Evolutionary conservation across 805 yeast species (phyloP).

Genomic region (Aciculoconidium aculeatum): DNA sequence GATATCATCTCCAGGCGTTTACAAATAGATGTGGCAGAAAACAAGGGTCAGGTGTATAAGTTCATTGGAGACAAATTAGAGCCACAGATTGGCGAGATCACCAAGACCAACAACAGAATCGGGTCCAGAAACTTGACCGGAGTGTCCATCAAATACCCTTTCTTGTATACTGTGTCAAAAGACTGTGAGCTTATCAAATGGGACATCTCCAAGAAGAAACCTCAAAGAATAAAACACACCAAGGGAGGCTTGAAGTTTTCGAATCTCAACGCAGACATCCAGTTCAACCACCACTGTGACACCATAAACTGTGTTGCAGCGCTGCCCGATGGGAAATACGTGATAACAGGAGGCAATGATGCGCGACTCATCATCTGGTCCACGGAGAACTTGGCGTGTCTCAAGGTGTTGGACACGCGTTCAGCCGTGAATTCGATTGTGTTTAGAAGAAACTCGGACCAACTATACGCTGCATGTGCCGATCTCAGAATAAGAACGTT

Average conservation of each 20-base stretch:
- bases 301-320: conserved; percentile 76
- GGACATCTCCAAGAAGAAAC: conserved; percentile 56
- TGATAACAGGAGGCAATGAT: conserved; percentile 90
- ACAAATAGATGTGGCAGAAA: conserved; percentile 84
- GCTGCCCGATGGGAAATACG: conserved; percentile 79
- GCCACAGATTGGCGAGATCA: conserved; percentile 29
- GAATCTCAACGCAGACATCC: no score
- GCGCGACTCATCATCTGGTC: conserved; percentile 82
- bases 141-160: conserved; percentile 51
- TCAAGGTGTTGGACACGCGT: conserved; percentile 72
- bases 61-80: conserved; percentile 49
- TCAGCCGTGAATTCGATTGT: conserved; percentile 68
- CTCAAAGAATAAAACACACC: conserved; percentile 56
- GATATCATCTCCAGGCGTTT: conserved; percentile 79
- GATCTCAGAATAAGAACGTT: conserved; percentile 87
- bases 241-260: conserved; percentile 56
- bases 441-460: conserved; percentile 78
- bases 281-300: conserved; percentile 70
- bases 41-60: conserved; percentile 76
- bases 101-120: conserved; percentile 45
- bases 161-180: conserved; percentile 75
- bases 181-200: conserved; percentile 78
- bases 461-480: conserved; percentile 86
- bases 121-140: conserved; percentile 55
- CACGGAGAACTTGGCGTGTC: conserved; percentile 65